Base-by-base conservation (phyloP, 805 yeast genomes). In the Metschnikowia henanensis region DNA sequence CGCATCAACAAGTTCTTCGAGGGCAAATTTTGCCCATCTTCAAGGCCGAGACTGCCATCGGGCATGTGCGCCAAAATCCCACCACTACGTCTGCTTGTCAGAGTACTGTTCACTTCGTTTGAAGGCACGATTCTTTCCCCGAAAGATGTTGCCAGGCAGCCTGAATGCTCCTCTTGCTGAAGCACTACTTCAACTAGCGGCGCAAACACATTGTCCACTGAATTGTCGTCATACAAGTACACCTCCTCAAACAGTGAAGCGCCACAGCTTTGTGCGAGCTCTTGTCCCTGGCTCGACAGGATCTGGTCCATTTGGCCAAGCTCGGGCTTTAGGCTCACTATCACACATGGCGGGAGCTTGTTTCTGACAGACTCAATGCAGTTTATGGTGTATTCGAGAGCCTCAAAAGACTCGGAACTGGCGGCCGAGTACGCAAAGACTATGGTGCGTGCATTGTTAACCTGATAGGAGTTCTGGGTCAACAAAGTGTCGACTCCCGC, bases 301-400 rank as follows among this genome's bases (percentile, higher is more conserved):
- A 70, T 70, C 35, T 59, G 64, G 22, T 70, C 51, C n/a, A 52
- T 53, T 1, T 42, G 45, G 6, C 49, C 56, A 15, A 45, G 35
- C 37, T 69, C 73, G 20, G 53, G 35, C 39, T 64, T 65, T 16
- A 66, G 51, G 0, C 65, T 71, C 16, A 59, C 67, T 10, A 70
- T 42, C 2, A 61, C 58, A 5, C 66, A 48, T 0, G 68, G 68
- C 10, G 70, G 70, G 29, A 58, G 48, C 3, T n/a, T 39, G 4
- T 54, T 55, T 34, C 65, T 51, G 3, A 64, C 37, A 6, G 57
- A 46, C 18, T 26, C 30, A 0, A 68, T 46, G 30, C 61, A 47
- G n/a, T 61, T 59, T 23, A 57, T 52, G 35, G 60, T 39, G 26
- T 67, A 68, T 18, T 61, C 65, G 10, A 65, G 41, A 8, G 53